Conservation (phyloP, 2,329 filamentous ascomycete genomes). For the Scytalidium lignicola region DNA sequence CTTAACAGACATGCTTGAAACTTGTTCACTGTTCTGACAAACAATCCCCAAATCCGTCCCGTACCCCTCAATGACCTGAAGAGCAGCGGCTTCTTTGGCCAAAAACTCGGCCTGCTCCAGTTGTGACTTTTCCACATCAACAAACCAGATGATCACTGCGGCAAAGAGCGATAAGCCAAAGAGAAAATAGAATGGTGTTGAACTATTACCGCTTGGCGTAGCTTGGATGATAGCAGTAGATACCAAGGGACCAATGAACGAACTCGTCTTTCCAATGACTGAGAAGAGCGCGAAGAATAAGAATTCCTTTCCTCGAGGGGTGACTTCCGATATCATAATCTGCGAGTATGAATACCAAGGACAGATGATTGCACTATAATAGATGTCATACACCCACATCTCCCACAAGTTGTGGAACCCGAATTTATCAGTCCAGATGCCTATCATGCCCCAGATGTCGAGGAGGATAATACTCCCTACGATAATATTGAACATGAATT, state of each 20-base stretch:
- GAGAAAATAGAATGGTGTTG: constrained; percentile 58
- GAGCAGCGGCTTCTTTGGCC: too few species aligned
- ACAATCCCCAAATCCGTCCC: too few species aligned
- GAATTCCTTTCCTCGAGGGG: constrained; percentile 53
- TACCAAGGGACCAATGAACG: constrained; percentile 65
- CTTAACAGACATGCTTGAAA: too few species aligned
- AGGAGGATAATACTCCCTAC: constrained; percentile 57
- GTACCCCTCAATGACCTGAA: too few species aligned
- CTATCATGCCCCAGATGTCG: constrained; percentile 43
- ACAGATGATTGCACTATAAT: constrained; percentile 60
- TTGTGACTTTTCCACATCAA: too few species aligned
- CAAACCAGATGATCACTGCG: too few species aligned
- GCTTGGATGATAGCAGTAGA: constrained; percentile 64
- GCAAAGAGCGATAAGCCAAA: too few species aligned
- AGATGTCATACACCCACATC: constrained; percentile 33
- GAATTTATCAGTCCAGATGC: constrained; percentile 39
- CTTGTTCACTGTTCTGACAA: too few species aligned
- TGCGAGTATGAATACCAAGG: constrained; percentile 68
- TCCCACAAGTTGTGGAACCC: constrained; percentile 43
- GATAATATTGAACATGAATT: constrained; percentile 64
- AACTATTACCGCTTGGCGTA: constrained; percentile 46
- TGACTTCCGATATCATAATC: constrained; percentile 67
- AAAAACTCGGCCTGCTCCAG: too few species aligned
- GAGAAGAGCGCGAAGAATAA: constrained; percentile 66
- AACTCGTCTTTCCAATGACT: constrained; percentile 63